Base-by-base conservation (phyloP, 192 early-diverging fungal genomes). In the Coemansia nantahalensis region DNA sequence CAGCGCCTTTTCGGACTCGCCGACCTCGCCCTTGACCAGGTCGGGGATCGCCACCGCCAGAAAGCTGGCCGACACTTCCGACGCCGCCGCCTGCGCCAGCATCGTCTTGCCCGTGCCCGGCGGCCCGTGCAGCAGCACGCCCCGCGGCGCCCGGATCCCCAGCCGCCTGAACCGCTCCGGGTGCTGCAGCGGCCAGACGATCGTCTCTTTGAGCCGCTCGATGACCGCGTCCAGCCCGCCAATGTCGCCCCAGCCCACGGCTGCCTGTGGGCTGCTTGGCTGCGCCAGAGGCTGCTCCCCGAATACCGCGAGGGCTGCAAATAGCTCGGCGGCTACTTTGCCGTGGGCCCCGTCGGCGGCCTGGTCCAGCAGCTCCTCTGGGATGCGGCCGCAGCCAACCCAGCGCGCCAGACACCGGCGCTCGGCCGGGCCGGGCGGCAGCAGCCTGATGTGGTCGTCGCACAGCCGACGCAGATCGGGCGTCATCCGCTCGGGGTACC, bases 71-170 rank as follows among this genome's bases (percentile, higher is more conserved):
- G 80, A 75, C 2, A 88, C 86, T 31, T 94, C 90, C 0, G 77
- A 82, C 0, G 93, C 90, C 3, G 91, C 83, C 1, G 92, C 91
- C 52, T 85, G 84, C 3, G 92, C 95, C 17, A 97, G 53, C 31
- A 96, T 48, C 0, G 95, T 96, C 52, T 98, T 98, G 12, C 95
- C 95, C 1, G 92, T 94, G 8, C 94, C 94, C 0, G 92, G 92
- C 5, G 92, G 92, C 0, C 90, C 92, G 33, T 84, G 85, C 43
- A 97, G 72, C 37, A 97, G 68, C 3, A 91, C 80, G 1, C 95
- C 95, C 32, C 89, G 89, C 4, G 88, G 81, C 4, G 90, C 85
- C 8, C 45, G 48, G 28, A 94, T 88, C 2, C 88, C 89, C 5
- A 93, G 64, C 6, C 79, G 63, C 30, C 51, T 41, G 54, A 88